Conservation (phyloP, 2,329 filamentous ascomycete genomes). For the Diaporthe sp. region DNA sequence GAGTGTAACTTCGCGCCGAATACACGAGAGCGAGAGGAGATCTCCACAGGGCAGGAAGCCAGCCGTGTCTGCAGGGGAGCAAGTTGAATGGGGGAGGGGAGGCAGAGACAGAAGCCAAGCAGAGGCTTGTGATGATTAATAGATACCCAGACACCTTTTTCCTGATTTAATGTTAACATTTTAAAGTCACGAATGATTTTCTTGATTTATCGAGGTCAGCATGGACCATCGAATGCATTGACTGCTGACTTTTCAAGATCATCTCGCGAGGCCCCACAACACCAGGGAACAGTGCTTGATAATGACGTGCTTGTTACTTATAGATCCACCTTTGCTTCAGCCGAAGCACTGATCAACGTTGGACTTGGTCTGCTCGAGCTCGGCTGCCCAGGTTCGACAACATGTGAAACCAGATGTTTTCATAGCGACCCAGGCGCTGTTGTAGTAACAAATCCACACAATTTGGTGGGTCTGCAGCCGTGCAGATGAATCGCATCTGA, state of each 20-base stretch:
- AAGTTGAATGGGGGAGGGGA: neutral
- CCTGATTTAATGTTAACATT: neutral
- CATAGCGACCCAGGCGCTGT: neutral
- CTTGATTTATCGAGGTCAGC: neutral
- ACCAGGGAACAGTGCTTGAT: neutral
- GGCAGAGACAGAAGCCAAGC: neutral
- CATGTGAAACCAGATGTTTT: neutral
- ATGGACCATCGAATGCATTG: neutral
- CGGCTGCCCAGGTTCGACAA: neutral
- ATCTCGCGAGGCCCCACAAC: neutral
- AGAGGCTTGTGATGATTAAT: neutral
- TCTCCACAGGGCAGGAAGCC: neutral
- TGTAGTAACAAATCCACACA: neutral
- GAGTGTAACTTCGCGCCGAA: neutral
- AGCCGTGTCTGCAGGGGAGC: neutral
- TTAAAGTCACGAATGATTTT: neutral
- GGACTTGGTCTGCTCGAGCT: neutral
- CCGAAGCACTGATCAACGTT: neutral
- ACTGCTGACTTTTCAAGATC: neutral
- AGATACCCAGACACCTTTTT: constrained; percentile 5
- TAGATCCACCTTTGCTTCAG: neutral
- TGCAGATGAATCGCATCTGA: neutral
- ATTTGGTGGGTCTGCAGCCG: neutral
- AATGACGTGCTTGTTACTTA: neutral
- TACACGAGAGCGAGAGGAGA: constrained; percentile 13